These are phyloP conservation scores for Vinca minor DNA, from an alignment of 257 asterid genomes.

Conservation along the genomic window DNA sequence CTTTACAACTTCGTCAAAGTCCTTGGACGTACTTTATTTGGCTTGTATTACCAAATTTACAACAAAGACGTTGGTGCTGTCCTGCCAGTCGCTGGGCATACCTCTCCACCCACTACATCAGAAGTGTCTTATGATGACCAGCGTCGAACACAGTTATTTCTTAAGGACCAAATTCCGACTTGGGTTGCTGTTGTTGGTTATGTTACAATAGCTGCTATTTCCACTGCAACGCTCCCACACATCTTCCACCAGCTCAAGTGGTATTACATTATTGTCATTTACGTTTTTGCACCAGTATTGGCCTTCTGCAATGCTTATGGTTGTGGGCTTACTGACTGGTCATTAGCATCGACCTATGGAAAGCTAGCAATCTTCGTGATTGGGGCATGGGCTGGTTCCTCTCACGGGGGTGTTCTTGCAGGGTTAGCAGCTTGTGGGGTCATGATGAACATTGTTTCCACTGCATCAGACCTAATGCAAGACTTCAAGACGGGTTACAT, in stretches of 20 bases:
- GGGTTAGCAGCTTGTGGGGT: conserved; percentile 93
- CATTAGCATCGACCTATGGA: conserved; percentile 79
- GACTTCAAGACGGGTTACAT: conserved; percentile 83
- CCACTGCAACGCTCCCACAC: conserved; percentile 54
- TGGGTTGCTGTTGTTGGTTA: conserved; percentile 70
- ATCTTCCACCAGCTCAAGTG: conserved; percentile 73
- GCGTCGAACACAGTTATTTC: conserved; percentile 57
- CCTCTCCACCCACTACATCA: conserved; percentile 26
- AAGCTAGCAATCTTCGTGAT: conserved; percentile 74
- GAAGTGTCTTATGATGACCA: conserved; percentile 53
- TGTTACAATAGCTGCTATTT: conserved; percentile 45
- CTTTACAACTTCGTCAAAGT: conserved; percentile 77
- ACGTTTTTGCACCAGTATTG: conserved; percentile 62
- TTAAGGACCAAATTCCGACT: conserved; percentile 72
- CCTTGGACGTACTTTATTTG: conserved; percentile 54
- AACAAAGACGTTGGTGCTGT: conserved; percentile 28
- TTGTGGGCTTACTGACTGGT: conserved; percentile 90
- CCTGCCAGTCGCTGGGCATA: conserved; percentile 40
- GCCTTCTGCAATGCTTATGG: conserved; percentile 95
- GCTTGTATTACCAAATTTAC: conserved; percentile 51
- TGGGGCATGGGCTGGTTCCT: conserved; percentile 89
- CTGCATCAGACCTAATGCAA: conserved; percentile 87
- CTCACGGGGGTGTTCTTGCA: conserved; percentile 82
- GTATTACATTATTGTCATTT: conserved; percentile 62
- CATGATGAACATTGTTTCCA: conserved; percentile 89